Conservation (phyloP, 768 basidiomycete species). For the Suillus spraguei region DNA sequence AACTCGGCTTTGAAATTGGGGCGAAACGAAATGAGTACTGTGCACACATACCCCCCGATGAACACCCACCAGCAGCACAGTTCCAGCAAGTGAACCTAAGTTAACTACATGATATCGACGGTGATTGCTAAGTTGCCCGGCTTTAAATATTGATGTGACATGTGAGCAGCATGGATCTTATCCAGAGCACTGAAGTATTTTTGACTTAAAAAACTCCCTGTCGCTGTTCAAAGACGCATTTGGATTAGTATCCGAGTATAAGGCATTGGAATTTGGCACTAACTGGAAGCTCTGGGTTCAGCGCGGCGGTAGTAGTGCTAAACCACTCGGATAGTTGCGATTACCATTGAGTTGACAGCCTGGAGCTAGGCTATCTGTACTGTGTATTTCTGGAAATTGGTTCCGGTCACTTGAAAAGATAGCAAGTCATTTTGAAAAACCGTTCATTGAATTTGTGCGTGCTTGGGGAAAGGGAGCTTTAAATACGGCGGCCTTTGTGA, state of each 20-base stretch:
- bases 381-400: background rate
- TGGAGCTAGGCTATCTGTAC: background rate
- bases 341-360: background rate
- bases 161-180: background rate
- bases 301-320: too few relatives aligned
- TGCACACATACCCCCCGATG: background rate
- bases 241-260: background rate
- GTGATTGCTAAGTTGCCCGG: background rate
- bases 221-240: background rate
- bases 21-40: background rate
- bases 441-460: background rate
- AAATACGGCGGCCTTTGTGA: background rate
- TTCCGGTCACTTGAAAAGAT: conserved; percentile 3
- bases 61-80: background rate
- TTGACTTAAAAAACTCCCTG: background rate
- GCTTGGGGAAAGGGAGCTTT: background rate
- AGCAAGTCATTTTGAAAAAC: background rate
- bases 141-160: background rate
- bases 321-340: background rate
- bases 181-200: background rate
- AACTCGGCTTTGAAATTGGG: background rate
- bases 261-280: too few relatives aligned
- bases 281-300: too few relatives aligned
- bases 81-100: background rate
- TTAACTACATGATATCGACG: background rate